Percentiles rank a stretch among this genome's conserved stretches.
Conservation (phyloP, 192 early-diverging fungal species). For the Entomortierella beljakovae region DNA sequence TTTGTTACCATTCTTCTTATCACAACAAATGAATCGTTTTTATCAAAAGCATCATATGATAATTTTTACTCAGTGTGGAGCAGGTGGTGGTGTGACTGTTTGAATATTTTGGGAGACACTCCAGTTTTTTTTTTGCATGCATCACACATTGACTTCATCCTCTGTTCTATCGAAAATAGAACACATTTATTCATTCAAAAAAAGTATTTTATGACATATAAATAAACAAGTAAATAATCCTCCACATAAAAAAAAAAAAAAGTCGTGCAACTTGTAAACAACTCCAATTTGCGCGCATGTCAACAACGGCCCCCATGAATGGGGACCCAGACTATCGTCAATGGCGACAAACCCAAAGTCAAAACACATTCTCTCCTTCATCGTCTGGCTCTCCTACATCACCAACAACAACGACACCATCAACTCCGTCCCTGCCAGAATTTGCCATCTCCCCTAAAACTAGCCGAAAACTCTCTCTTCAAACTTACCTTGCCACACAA, state of each 20-base stretch:
- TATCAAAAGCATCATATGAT: too few species aligned
- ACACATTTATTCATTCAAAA: too few species aligned
- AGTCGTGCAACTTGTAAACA: background rate
- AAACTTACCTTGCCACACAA: slow-evolving; percentile 26
- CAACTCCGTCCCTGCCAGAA: slow-evolving; percentile 12
- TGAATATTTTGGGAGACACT: too few species aligned
- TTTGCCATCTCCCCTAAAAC: slow-evolving; percentile 12
- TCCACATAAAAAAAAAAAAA: slow-evolving; percentile 4
- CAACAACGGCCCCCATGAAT: slow-evolving; percentile 7
- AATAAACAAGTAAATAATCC: too few species aligned
- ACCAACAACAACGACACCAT: background rate
- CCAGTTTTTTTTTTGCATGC: too few species aligned
- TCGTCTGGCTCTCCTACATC: background rate
- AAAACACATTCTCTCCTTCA: slow-evolving; percentile 2
- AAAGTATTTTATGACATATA: too few species aligned
- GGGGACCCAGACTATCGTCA: slow-evolving; percentile 13
- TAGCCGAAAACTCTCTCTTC: slow-evolving; percentile 21
- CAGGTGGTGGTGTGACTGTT: too few species aligned
- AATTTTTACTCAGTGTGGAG: too few species aligned
- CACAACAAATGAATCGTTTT: too few species aligned
- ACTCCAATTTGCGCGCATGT: background rate
- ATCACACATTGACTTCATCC: too few species aligned
- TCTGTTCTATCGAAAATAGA: too few species aligned
- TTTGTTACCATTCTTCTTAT: too few species aligned
- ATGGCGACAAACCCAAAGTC: slow-evolving; percentile 12